Evolutionary conservation across 306 rosid species (phyloP).

Genomic region (Lotus japonicus): DNA sequence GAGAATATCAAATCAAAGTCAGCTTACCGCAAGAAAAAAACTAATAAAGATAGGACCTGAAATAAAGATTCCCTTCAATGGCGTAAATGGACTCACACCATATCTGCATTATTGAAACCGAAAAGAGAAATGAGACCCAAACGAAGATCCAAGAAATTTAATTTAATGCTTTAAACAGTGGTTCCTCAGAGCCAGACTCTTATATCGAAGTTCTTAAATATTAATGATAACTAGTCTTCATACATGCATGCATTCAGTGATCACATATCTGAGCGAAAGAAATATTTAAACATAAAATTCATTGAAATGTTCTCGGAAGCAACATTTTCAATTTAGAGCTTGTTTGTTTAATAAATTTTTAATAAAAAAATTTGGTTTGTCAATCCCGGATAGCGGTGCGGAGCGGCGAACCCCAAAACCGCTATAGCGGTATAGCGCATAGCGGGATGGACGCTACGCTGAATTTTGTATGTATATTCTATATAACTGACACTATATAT

Average conservation of each 20-base stretch:
- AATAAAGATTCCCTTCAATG: constrained; percentile 71
- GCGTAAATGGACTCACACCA: constrained; percentile 78
- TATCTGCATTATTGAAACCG: constrained; percentile 45
- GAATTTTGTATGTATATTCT: too few relatives aligned
- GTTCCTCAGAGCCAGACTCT: constrained; percentile 9
- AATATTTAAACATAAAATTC: constrained; percentile 1
- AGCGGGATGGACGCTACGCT: too few relatives aligned
- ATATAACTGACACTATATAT: too few relatives aligned
- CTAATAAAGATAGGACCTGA: constrained; percentile 80
- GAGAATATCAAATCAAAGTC: constrained; percentile 15
- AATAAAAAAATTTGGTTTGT: too few relatives aligned
- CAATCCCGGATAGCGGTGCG: too few relatives aligned
- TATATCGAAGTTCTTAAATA: neutral
- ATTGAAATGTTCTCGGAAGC: neutral
- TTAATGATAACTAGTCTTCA: neutral
- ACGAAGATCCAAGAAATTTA: constrained; percentile 10
- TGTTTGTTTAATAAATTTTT: too few relatives aligned
- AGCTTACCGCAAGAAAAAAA: constrained; percentile 85
- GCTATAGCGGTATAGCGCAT: too few relatives aligned
- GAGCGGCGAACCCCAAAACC: too few relatives aligned
- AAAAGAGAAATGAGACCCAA: constrained; percentile 13
- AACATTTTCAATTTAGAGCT: neutral
- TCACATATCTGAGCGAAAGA: constrained; percentile 13
- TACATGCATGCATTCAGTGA: neutral
- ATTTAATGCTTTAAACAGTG: neutral